Conservation (phyloP, 2,329 filamentous ascomycete genomes). For the Fusarium sp. region DNA sequence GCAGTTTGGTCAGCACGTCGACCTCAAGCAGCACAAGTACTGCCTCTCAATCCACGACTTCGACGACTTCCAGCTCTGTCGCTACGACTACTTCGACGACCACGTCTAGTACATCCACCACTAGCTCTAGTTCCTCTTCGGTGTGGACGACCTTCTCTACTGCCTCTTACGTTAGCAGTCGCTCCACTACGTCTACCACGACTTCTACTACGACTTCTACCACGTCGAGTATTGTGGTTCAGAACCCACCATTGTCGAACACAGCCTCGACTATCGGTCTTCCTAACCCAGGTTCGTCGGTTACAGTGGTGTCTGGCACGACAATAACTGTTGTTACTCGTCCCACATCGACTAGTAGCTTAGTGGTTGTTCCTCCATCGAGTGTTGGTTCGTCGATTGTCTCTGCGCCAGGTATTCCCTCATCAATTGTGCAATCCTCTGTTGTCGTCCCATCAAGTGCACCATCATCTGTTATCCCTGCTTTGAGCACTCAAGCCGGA, state of each 20-base stretch:
- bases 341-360: constrained; percentile 10
- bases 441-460: background rate
- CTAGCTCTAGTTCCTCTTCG: background rate
- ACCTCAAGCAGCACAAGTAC: background rate
- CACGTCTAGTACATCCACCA: background rate
- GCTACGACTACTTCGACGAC: background rate
- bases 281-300: constrained; percentile 35
- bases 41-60: background rate
- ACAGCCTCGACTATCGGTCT: background rate
- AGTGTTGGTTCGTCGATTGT: background rate
- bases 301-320: background rate
- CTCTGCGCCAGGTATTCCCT: constrained; percentile 1
- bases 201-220: background rate
- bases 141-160: constrained; percentile 5
- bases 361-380: constrained; percentile 28
- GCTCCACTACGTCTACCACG: background rate
- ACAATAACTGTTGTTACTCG: constrained; percentile 36
- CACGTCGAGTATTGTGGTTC: background rate
- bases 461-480: accelerated
- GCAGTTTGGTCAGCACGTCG: background rate
- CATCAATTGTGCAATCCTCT: accelerated
- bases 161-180: constrained; percentile 1
- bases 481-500: background rate
- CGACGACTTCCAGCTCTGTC: background rate
- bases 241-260: background rate